Evolutionary conservation across 2,329 filamentous ascomycete species (phyloP), one percentile per base, ranked within the genome.

Genomic region (Piedraia hortae): DNA sequence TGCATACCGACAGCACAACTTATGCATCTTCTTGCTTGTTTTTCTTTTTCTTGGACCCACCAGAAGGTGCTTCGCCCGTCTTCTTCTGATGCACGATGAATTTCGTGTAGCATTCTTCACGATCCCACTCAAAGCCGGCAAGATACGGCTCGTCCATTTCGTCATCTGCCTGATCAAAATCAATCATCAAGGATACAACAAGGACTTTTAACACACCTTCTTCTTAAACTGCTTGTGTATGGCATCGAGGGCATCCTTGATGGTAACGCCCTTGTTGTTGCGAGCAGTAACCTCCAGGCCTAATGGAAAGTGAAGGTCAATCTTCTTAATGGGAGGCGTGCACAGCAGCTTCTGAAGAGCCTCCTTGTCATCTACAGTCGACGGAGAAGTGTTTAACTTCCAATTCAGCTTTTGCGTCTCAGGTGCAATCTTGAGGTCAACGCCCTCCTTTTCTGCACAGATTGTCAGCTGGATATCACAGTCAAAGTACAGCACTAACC

Each of bases 151-250:
- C 57, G 25, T 82, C 73, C 29, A 93, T 58, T 47, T 91, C 82
- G 44, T 93, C 82, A 39, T 93, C 82, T 28, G 70, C 61, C 80
- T 90, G 36, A 10, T 13, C 12, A 14, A 14, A 10, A 20, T 10
- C 18, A 24, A 6, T 4, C 19, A 18, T 20, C 3, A 18, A 7
- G 6, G 6, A 6, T 6, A 5, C 13, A 12, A 4, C 18, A 6
- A 20, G 10, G 18, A 12, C 6, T n/a, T 6, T 19, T 8, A 23
- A 20, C 64, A 36, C 50, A 80, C 82, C 62, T 80, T 71, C 65
- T 91, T 91, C 62, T 88, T 89, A 59, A 75, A 89, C 36, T 73
- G 63, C 58, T 90, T 91, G 59, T 90, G 59, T 50, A 93, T 91
- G 39, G 77, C 82, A 46, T 91, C 80, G 46, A 90, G 45, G 26